phyloP scores from a whole-genome alignment of 352 stramenopile genomes.

The Blastocystis hominis region DNA sequence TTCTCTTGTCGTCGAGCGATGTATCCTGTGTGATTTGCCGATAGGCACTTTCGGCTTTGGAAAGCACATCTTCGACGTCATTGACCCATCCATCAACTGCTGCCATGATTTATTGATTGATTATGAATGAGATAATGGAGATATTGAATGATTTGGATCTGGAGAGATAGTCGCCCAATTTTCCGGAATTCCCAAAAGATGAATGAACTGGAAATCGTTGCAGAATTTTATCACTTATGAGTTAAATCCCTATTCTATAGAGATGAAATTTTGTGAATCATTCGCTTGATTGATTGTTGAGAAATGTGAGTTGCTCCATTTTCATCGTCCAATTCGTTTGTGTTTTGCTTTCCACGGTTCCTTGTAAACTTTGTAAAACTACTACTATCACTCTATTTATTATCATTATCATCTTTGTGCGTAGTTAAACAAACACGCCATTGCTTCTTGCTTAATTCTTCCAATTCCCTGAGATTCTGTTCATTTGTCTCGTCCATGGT shows the following conservation, averaged over 20 bases:
- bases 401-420: too few species aligned
- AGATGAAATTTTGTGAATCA: too few species aligned
- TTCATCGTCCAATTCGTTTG: too few species aligned
- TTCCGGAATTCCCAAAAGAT: not conserved
- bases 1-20: not conserved
- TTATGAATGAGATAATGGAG: not conserved
- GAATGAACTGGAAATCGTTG: not conserved
- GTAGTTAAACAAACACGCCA: not conserved
- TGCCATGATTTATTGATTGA: not conserved
- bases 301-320: too few species aligned
- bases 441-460: not conserved
- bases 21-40: slow-evolving; percentile 24
- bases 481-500: slow-evolving; percentile 38
- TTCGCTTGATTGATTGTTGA: too few species aligned
- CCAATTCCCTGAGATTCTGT: slow-evolving; percentile 28
- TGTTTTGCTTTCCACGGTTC: too few species aligned
- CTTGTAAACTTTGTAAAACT: too few species aligned
- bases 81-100: slow-evolving; percentile 23
- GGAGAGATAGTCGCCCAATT: not conserved
- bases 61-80: slow-evolving; percentile 1
- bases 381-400: too few species aligned
- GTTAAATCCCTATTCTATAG: not conserved
- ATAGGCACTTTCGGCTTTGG: slow-evolving; percentile 6
- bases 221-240: not conserved
- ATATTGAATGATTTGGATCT: not conserved